Base-by-base conservation (phyloP, 371 early-diverging fungal species). In the Conidiobolus coronatus region DNA sequence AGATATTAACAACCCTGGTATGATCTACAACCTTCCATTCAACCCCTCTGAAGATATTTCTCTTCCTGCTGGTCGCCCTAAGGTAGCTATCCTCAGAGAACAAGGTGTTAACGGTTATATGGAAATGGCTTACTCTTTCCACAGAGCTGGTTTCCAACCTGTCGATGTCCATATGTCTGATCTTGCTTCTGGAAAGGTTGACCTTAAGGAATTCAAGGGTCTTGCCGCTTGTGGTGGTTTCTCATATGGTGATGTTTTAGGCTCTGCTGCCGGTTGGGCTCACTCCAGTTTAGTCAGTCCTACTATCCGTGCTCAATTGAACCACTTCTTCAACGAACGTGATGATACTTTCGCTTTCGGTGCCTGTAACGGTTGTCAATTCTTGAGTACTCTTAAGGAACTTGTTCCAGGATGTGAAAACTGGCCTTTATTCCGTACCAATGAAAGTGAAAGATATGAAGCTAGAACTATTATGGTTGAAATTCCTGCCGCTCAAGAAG, bases 151-250 rank as follows among this genome's bases (percentile, higher is more conserved):
- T 0, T 95, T 94, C 59, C 69, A 67, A 4, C 73, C 83, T 14
- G 78, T 91, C 1, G 94, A 95, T 62, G 89, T 95, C 2, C 96
- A 95, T 61, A 95, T 95, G 94, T 79, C 86, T 6, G 94, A 95
- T 54, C 65, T 95, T 37, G 56, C 93, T 36, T 52, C 65, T 19
- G 80, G 80, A n/a, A 63, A 68, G 52, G 73, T 75, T 7, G 56
- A 69, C 0, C 62, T 92, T 17, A 60, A 58, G 45, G 72, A 63
- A 36, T 91, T 90, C 60, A 66, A 70, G 40, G 96, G 94, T 20
- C 62, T 94, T 38, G 94, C 85, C 18, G 83, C 84, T 14, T 90
- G 91, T 52, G 96, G 96, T 60, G 96, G 96, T 8, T 95, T 95
- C 75, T 81, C 84, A 0, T 94, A 94, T 59, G 96, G 96, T 57